Percentiles rank a stretch among this genome's conserved stretches.
Conservation (phyloP, 805 yeast species). For the Starmerella vaccinii region DNA sequence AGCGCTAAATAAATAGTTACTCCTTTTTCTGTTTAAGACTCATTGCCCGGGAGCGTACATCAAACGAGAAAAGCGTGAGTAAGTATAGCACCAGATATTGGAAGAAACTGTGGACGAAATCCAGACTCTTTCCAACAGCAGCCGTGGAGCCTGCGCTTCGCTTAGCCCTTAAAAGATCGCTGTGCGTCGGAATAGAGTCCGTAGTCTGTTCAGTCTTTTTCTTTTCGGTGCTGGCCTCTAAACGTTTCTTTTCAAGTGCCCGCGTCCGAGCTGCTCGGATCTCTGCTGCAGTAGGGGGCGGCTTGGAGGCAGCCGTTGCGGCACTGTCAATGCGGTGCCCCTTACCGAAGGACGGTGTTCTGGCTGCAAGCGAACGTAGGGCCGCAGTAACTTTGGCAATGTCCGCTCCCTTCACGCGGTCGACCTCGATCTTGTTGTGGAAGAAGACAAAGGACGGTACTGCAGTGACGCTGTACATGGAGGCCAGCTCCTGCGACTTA, state of each 20-base stretch:
- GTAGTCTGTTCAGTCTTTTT: not conserved
- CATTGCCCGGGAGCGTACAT: constrained; percentile 17
- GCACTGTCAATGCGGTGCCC: constrained; percentile 14
- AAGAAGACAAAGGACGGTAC: constrained; percentile 65
- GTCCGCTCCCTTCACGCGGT: constrained; percentile 32
- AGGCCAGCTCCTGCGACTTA: constrained; percentile 54
- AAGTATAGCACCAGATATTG: constrained; percentile 18
- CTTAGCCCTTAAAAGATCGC: not conserved
- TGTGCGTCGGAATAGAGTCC: not conserved
- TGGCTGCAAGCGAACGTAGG: constrained; percentile 10
- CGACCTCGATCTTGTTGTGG: constrained; percentile 65
- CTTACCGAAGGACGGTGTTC: constrained; percentile 11
- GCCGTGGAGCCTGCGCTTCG: no score
- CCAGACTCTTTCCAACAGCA: not conserved
- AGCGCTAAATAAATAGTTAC: not conserved
- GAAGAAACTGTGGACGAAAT: not conserved
- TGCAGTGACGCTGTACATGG: constrained; percentile 50
- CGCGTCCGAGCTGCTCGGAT: constrained; percentile 11
- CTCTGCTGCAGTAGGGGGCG: constrained; percentile 5
- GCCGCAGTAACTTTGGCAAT: constrained; percentile 11
- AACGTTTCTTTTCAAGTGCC: not conserved
- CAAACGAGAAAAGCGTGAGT: constrained; percentile 21
- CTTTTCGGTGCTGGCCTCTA: not conserved
- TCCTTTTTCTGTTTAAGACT: not conserved
- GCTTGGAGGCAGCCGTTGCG: not conserved